Evolutionary conservation across 257 asterid genomes (phyloP).

Genomic region (Misopates orontium): DNA sequence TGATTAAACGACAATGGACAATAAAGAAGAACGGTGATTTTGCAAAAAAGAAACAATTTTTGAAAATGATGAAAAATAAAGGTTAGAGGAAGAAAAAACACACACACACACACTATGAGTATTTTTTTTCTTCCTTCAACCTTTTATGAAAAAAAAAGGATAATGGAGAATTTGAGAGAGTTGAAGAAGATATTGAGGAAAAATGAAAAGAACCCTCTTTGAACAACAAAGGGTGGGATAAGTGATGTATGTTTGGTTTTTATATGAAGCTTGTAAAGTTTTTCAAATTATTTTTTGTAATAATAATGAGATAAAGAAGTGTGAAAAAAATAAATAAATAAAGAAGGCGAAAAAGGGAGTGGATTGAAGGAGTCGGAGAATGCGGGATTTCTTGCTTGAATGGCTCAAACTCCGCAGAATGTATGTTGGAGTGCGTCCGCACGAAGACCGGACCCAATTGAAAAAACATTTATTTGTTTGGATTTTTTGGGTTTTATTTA

Average conservation of each 20-base stretch:
- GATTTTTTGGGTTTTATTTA: too few relatives aligned
- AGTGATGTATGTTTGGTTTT: constrained; percentile 33
- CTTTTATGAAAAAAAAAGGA: constrained; percentile 18
- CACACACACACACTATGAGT: constrained; percentile 12
- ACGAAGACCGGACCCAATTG: background rate
- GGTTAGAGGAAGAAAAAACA: constrained; percentile 17
- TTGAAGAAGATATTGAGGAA: constrained; percentile 16
- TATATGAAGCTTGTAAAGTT: background rate
- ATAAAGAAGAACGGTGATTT: constrained; percentile 10
- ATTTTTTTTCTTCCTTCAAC: constrained; percentile 8
- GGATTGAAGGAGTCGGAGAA: constrained; percentile 38
- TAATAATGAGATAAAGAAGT: background rate
- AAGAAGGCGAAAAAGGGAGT: constrained; percentile 21
- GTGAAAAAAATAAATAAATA: background rate
- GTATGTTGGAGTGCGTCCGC: constrained; percentile 1
- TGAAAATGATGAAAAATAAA: constrained; percentile 9
- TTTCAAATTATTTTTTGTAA: background rate
- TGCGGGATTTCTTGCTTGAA: constrained; percentile 54
- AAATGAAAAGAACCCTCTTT: constrained; percentile 27
- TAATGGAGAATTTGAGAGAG: too few relatives aligned
- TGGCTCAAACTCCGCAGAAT: constrained; percentile 44
- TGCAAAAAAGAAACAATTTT: background rate
- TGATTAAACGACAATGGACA: constrained; percentile 30
- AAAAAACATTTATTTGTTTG: too few relatives aligned
- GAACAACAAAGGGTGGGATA: constrained; percentile 22